These are phyloP conservation scores for Tuber brumale DNA, from an alignment of 495 filamentous ascomycete genomes.

Conservation along the genomic window DNA sequence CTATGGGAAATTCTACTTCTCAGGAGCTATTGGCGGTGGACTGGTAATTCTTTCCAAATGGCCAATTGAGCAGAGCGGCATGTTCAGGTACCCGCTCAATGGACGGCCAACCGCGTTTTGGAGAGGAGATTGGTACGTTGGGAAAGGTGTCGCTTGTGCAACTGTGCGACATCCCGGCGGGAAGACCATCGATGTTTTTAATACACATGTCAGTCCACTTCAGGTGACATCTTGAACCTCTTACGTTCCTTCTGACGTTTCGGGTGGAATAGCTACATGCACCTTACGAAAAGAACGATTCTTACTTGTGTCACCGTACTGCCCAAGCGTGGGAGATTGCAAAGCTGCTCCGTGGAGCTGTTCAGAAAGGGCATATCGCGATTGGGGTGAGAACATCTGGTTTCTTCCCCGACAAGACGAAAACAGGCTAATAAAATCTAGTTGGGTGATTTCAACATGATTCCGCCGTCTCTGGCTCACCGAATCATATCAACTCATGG, in stretches of 20 bases:
- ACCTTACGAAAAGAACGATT: slow-evolving; percentile 76
- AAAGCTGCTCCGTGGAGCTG: slow-evolving; percentile 78
- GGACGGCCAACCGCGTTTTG: slow-evolving; percentile 89
- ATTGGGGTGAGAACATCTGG: slow-evolving; percentile 48
- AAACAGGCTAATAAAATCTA: neutral
- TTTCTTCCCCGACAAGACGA: neutral
- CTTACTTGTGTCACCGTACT: slow-evolving; percentile 80
- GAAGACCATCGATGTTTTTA: slow-evolving; percentile 85
- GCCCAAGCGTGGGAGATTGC: slow-evolving; percentile 97
- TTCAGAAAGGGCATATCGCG: slow-evolving; percentile 75
- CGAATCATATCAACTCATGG: slow-evolving; percentile 71
- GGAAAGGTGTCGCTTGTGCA: slow-evolving; percentile 87
- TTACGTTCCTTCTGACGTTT: slow-evolving; percentile 18
- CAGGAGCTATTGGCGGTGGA: slow-evolving; percentile 81
- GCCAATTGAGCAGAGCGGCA: slow-evolving; percentile 89
- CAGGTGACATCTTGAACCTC: neutral
- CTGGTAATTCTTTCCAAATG: slow-evolving; percentile 88
- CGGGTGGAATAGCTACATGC: slow-evolving; percentile 60
- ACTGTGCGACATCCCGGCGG: slow-evolving; percentile 61
- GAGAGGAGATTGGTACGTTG: slow-evolving; percentile 89
- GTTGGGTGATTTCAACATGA: slow-evolving; percentile 92
- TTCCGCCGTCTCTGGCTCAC: slow-evolving; percentile 80
- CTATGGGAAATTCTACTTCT: slow-evolving; percentile 88
- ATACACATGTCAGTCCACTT: slow-evolving; percentile 60
- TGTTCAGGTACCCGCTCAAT: slow-evolving; percentile 84